Conservation (phyloP, 1,139 yeast genomes). For the Pichia sp. region DNA sequence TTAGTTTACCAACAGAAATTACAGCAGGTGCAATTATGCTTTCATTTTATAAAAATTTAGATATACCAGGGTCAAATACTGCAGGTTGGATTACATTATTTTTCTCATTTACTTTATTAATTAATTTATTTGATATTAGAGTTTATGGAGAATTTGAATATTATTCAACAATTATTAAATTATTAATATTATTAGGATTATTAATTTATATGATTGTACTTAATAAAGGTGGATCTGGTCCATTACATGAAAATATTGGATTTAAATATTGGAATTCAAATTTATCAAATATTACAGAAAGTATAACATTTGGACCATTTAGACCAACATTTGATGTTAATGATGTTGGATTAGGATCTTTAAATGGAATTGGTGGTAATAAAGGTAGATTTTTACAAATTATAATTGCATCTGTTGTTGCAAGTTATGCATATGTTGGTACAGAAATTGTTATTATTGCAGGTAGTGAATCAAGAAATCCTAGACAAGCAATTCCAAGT, state of each 20-base stretch:
- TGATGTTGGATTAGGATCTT: constrained; percentile 44
- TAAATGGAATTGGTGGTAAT: constrained; percentile 54
- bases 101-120: constrained; percentile 37
- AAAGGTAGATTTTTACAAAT: constrained; percentile 61
- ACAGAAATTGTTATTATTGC: constrained; percentile 80
- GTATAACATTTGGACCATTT: constrained; percentile 62
- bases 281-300: constrained; percentile 43
- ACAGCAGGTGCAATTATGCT: constrained; percentile 75
- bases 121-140: constrained; percentile 61
- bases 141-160: constrained; percentile 75
- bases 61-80: constrained; percentile 45
- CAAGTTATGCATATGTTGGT: constrained; percentile 72
- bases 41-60: constrained; percentile 52
- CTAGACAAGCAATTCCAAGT: constrained; percentile 69
- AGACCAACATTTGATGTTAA: constrained; percentile 59
- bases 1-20: constrained; percentile 73
- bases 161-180: constrained; percentile 52
- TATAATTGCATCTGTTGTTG: constrained; percentile 55
- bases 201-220: constrained; percentile 60
- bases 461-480: constrained; percentile 80
- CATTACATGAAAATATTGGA: constrained; percentile 41
- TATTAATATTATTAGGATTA: constrained; percentile 48
- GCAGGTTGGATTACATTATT: constrained; percentile 61
- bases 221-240: constrained; percentile 45
- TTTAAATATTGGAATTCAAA: constrained; percentile 58